Evolutionary conservation across 805 yeast species (phyloP).

Genomic region (Kodamaea laetipori): DNA sequence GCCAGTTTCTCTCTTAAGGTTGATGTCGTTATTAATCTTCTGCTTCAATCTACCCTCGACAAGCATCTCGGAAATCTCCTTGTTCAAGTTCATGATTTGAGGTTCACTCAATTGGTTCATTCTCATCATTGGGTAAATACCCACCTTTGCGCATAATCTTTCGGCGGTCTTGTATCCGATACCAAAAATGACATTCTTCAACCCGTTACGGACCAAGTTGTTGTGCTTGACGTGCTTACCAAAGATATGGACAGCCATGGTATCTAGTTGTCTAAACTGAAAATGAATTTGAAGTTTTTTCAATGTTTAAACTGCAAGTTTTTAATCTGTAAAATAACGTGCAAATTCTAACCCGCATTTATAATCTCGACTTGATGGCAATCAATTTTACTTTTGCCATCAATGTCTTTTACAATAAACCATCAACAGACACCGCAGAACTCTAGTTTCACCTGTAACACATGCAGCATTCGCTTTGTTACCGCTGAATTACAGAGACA

Average conservation of each 20-base stretch:
- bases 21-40: constrained; percentile 74
- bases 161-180: constrained; percentile 76
- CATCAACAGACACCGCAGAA: constrained; percentile 32
- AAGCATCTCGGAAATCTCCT: constrained; percentile 79
- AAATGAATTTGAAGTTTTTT: constrained; percentile 6
- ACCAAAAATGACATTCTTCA: constrained; percentile 83
- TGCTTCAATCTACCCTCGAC: constrained; percentile 82
- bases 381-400: background rate
- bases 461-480: constrained; percentile 81
- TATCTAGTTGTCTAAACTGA: too few relatives aligned
- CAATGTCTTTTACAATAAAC: constrained; percentile 19
- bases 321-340: constrained; percentile 1
- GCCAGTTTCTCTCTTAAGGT: constrained; percentile 76
- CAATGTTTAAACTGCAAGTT: constrained; percentile 2
- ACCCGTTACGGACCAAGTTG: constrained; percentile 53
- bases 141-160: constrained; percentile 80
- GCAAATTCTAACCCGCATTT: background rate
- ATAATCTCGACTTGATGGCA: too few relatives aligned
- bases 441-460: constrained; percentile 68
- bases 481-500: constrained; percentile 82
- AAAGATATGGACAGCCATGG: constrained; percentile 47
- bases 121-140: constrained; percentile 90
- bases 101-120: constrained; percentile 91
- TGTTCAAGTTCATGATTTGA: constrained; percentile 80
- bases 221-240: constrained; percentile 48